phyloP scores from a whole-genome alignment of 179 eudicot species.

The Silene coronaria region DNA sequence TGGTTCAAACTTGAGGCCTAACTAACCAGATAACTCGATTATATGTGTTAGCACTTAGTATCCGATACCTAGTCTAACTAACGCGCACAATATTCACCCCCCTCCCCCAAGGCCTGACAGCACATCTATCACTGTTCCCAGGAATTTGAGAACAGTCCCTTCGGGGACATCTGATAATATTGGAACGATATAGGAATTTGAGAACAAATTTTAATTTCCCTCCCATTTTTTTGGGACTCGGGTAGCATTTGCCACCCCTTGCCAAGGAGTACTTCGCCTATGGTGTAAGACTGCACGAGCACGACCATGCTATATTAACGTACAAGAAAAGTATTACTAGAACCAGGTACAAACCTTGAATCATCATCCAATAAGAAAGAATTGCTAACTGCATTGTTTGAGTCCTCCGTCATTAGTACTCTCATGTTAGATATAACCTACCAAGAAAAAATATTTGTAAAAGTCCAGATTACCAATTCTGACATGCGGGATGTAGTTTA shows the following conservation, averaged over 20 bases:
- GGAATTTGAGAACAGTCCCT: too few relatives aligned
- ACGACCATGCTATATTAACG: neutral
- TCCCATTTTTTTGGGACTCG: too few relatives aligned
- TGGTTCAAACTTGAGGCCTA: too few relatives aligned
- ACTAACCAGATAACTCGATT: too few relatives aligned
- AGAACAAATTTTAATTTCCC: too few relatives aligned
- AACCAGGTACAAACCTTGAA: conserved; percentile 52
- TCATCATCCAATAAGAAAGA: conserved; percentile 80
- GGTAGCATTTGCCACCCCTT: neutral
- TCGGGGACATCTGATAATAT: too few relatives aligned
- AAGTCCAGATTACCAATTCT: neutral
- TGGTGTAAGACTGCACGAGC: neutral
- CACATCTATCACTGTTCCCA: too few relatives aligned
- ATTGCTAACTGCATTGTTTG: conserved; percentile 69
- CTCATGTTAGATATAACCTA: conserved; percentile 90
- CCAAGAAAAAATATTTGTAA: conserved; percentile 1
- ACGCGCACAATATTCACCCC: too few relatives aligned
- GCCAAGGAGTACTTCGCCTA: neutral
- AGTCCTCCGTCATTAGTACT: conserved; percentile 76
- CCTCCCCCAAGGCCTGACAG: too few relatives aligned
- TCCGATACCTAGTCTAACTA: too few relatives aligned
- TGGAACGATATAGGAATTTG: too few relatives aligned
- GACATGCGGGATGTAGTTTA: neutral
- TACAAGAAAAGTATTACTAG: neutral
- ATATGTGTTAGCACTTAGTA: too few relatives aligned